phyloP scores from a whole-genome alignment of 2,329 filamentous ascomycete species.

The Hortaea werneckii region DNA sequence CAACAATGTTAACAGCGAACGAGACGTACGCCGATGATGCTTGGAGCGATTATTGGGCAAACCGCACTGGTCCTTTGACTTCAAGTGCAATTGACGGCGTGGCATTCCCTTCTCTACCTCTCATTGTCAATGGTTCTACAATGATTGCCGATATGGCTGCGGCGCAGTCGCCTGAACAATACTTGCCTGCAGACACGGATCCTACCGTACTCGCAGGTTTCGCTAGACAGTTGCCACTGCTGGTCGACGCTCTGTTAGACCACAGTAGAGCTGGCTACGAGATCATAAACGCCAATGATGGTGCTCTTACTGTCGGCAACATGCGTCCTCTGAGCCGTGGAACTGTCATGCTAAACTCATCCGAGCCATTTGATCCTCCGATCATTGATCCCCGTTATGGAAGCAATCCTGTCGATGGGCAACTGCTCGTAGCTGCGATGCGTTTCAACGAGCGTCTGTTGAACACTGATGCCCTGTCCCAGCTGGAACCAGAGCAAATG shows the following conservation, averaged over 20 bases:
- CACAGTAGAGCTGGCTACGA: constrained; percentile 18
- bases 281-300: constrained; percentile 23
- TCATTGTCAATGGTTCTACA: constrained; percentile 11
- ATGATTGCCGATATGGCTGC: constrained; percentile 9
- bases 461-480: constrained; percentile 12
- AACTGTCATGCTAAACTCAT: constrained; percentile 29
- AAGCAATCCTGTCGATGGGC: constrained; percentile 33
- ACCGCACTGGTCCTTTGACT: constrained; percentile 20
- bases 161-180: constrained; percentile 13
- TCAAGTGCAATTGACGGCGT: constrained; percentile 18
- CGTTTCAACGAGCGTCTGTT: constrained; percentile 21
- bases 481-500: constrained; percentile 12
- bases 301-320: constrained; percentile 21
- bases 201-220: constrained; percentile 17
- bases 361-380: constrained; percentile 29
- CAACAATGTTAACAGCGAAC: constrained; percentile 14
- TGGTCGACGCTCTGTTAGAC: constrained; percentile 15
- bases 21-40: constrained; percentile 16
- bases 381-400: constrained; percentile 35
- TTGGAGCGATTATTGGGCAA: constrained; percentile 16
- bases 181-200: constrained; percentile 10
- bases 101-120: constrained; percentile 19
- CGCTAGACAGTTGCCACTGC: constrained; percentile 13
- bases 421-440: constrained; percentile 17
- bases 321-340: constrained; percentile 39